Percentiles rank a stretch among this genome's conserved stretches.
These are phyloP conservation scores for Flaveria sonorensis DNA, from an alignment of 129 eudicot species.

Conservation along the genomic window DNA sequence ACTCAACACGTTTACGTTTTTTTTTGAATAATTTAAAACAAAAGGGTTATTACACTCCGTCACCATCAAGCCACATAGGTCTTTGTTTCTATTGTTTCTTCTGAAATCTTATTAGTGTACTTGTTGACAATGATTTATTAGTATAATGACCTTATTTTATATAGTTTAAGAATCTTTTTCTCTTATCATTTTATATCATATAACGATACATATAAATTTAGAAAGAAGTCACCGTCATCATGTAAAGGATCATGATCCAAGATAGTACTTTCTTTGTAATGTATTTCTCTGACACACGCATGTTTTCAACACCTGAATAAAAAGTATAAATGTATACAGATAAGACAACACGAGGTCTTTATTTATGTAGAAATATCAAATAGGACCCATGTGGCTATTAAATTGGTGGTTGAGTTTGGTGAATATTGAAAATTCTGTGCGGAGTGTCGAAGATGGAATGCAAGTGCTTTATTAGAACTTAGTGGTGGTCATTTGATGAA, in stretches of 20 bases:
- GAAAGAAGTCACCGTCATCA: not conserved
- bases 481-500: constrained; percentile 6
- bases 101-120: not conserved
- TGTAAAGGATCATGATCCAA: not conserved
- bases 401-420: constrained; percentile 4
- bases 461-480: not conserved
- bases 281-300: not conserved
- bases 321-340: not conserved
- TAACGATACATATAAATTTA: not conserved
- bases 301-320: not conserved
- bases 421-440: not conserved
- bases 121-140: not conserved
- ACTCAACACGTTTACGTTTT: not conserved
- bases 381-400: not conserved
- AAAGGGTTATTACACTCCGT: not conserved
- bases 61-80: not conserved
- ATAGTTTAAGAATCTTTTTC: no score
- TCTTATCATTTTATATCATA: not conserved
- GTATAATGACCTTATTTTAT: not conserved
- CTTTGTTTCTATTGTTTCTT: not conserved
- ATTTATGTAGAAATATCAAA: not conserved
- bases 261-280: not conserved
- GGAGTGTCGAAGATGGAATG: not conserved
- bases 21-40: no score
- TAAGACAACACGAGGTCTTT: not conserved